Conservation (phyloP, 306 rosid species). For the Prunus davidiana region DNA sequence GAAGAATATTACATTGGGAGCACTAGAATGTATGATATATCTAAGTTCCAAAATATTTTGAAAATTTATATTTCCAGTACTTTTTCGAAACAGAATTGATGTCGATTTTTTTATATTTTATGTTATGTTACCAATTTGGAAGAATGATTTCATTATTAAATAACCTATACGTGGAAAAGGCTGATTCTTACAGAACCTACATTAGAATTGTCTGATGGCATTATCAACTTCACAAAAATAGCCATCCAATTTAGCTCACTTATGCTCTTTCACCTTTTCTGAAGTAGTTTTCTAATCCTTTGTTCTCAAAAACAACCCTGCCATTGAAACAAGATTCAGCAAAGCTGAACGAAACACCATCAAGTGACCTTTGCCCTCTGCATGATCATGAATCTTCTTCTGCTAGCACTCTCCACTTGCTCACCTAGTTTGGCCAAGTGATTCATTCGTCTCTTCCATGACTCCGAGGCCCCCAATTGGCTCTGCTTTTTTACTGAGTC, state of each 20-base stretch:
- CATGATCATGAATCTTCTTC: constrained; percentile 68
- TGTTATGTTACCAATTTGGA: too few relatives aligned
- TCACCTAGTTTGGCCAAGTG: constrained; percentile 87
- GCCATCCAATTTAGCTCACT: not conserved
- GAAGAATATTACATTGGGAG: too few relatives aligned
- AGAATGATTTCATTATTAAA: not conserved
- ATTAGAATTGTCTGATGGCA: not conserved
- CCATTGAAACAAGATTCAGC: not conserved
- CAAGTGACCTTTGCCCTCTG: constrained; percentile 53
- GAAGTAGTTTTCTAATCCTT: not conserved
- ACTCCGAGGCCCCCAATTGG: constrained; percentile 31
- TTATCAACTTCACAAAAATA: not conserved
- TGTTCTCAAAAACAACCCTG: not conserved
- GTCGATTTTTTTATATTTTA: too few relatives aligned
- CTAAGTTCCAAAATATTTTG: too few relatives aligned
- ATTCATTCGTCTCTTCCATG: constrained; percentile 70
- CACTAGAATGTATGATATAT: too few relatives aligned
- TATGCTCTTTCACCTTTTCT: not conserved
- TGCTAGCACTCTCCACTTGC: constrained; percentile 52
- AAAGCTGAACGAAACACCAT: not conserved
- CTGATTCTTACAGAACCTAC: not conserved
- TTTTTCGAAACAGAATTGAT: too few relatives aligned
- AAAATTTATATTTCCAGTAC: too few relatives aligned
- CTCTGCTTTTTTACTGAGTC: constrained; percentile 29
- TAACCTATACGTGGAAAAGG: not conserved